Conservation (phyloP, 2,329 filamentous ascomycete genomes). For the Neonectria magnoliae region DNA sequence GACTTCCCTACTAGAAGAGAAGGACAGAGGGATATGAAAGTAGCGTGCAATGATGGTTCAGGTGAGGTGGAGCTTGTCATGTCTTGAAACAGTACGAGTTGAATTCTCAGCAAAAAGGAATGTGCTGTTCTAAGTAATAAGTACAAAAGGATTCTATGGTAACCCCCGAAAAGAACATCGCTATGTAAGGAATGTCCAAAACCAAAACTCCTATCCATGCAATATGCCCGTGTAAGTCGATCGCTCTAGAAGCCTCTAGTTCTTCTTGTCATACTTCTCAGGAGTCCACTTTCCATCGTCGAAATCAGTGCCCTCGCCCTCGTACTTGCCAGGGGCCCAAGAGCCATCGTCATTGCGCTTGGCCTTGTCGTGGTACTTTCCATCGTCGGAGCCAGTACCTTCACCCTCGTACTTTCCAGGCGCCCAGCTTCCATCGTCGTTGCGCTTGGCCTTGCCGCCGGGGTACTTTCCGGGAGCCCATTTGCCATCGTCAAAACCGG, state of each 20-base stretch:
- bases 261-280: neutral
- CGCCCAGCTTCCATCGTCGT: neutral
- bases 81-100: neutral
- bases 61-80: neutral
- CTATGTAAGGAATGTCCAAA: neutral
- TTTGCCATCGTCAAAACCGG: conserved; percentile 8
- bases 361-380: conserved; percentile 20
- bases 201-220: neutral
- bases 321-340: conserved; percentile 19
- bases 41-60: neutral
- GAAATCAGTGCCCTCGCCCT: neutral
- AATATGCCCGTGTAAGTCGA: neutral
- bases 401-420: conserved; percentile 27
- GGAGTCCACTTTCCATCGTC: conserved; percentile 12
- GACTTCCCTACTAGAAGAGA: neutral
- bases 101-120: neutral
- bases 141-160: neutral
- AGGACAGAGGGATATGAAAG: neutral
- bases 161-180: neutral
- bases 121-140: neutral
- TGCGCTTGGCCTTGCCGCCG: neutral
- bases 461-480: neutral
- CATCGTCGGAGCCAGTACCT: conserved; percentile 12
- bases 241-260: neutral
- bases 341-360: neutral